Base-by-base conservation (phyloP, 179 eudicot genomes). In the Actinidia polygama region DNA sequence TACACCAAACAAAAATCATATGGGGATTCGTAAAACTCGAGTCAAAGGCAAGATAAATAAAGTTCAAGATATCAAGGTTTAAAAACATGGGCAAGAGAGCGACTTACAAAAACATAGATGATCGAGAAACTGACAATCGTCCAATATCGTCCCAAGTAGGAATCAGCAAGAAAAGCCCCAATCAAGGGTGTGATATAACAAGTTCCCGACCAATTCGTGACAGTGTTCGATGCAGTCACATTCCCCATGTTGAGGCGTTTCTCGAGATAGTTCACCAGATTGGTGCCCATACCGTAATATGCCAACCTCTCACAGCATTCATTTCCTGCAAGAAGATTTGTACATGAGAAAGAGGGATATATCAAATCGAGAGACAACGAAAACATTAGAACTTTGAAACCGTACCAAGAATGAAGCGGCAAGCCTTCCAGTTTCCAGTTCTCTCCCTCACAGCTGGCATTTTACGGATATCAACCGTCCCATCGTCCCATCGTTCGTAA, bases 371-470 rank as follows among this genome's bases (percentile, higher is more conserved):
- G 8, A 58, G 16, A n/a, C n/a, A 61, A 46, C 16, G 21, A 14
- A 23, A n/a, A 73, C 30, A 49, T 26, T 14, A 51, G 30, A 57
- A 47, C 49, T 10, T 7, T 10, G 24, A 58, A 63, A 62, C 8
- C 44, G 36, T 73, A 85, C 87, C 87, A 8, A 85, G 73, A 26
- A 87, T 85, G 58, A 54, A 87, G 68, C 57, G 82, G 75, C 89
- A 87, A 7, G 89, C 89, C 68, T 80, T 85, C 89, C 89, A 87
- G 40, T 72, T 85, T 80, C 89, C 87, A 6, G 89, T 87, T 82
- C 77, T 21, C 75, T 51, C 82, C 69, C 70, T 82, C 50, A 61
- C 57, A 16, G 89, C 87, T 5, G 87, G 84, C 21, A 77, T 77
- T 16, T 81, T 78, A 21, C 44, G 79, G 75, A 71, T 57, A 83